These are phyloP conservation scores for Triangularia verruculosa DNA, from an alignment of 2,329 filamentous ascomycete genomes.

Conservation along the genomic window DNA sequence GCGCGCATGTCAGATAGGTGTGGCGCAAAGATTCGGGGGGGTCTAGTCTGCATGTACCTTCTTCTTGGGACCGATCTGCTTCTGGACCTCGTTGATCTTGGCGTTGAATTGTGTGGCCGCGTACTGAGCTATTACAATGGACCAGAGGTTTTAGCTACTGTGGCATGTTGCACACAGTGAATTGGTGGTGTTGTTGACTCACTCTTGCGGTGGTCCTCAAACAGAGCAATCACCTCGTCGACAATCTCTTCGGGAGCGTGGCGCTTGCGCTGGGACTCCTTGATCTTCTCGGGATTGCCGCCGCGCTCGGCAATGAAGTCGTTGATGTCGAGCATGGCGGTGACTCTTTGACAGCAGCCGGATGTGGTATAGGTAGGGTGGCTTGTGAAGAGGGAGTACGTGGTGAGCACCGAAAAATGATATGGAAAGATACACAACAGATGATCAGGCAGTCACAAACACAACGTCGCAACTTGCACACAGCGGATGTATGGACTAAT, in stretches of 20 bases:
- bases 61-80: constrained; percentile 87
- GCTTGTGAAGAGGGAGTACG: neutral
- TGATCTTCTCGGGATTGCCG: constrained; percentile 86
- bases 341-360: neutral
- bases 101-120: constrained; percentile 67
- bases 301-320: constrained; percentile 85
- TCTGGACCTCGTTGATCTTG: constrained; percentile 85
- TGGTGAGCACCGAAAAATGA: neutral
- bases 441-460: neutral
- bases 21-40: neutral
- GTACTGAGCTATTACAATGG: constrained; percentile 24
- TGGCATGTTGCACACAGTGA: constrained; percentile 5
- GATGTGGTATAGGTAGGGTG: neutral
- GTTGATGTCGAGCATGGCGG: constrained; percentile 68
- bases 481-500: neutral
- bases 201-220: constrained; percentile 76
- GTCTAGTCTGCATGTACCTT: constrained; percentile 56
- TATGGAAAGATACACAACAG: neutral
- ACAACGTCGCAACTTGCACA: neutral
- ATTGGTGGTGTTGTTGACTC: constrained; percentile 18
- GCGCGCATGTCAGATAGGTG: neutral
- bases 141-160: constrained; percentile 5
- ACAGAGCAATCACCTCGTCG: constrained; percentile 85
- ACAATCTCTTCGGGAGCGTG: constrained; percentile 78
- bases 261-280: constrained; percentile 83